Percentiles rank a stretch among this genome's conserved stretches.
Evolutionary conservation across 441 rosid genomes (phyloP).

Genomic region (Jatropha podagrica): DNA sequence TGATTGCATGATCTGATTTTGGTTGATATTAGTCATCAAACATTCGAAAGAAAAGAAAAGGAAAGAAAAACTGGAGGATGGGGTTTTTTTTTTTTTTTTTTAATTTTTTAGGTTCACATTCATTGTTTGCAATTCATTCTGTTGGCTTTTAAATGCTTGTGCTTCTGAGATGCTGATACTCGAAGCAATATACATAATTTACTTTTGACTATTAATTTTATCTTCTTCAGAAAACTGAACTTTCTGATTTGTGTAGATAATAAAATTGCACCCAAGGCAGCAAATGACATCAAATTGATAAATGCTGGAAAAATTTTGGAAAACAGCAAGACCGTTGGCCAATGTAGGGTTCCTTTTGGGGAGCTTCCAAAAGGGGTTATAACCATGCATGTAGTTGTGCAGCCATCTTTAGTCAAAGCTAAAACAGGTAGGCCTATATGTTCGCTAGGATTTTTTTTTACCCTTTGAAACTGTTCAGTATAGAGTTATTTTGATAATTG

Average conservation of each 20-base stretch:
- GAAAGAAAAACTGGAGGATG: neutral
- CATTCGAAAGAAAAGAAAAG: no score
- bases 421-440: slow-evolving; percentile 61
- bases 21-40: neutral
- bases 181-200: neutral
- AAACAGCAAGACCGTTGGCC: slow-evolving; percentile 79
- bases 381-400: slow-evolving; percentile 96
- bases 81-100: neutral
- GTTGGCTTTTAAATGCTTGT: neutral
- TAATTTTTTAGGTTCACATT: neutral
- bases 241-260: slow-evolving; percentile 45
- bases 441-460: neutral
- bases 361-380: slow-evolving; percentile 69
- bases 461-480: no score
- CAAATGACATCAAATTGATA: slow-evolving; percentile 79
- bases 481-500: no score
- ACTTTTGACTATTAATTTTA: neutral
- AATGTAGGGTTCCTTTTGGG: slow-evolving; percentile 76
- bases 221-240: neutral
- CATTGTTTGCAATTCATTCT: neutral
- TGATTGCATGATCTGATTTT: neutral
- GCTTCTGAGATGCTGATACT: neutral
- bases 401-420: slow-evolving; percentile 64
- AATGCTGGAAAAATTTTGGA: slow-evolving; percentile 88
- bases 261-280: slow-evolving; percentile 66